Evolutionary conservation across 2,329 filamentous ascomycete species (phyloP).

Genomic region (Fusarium hainanense): DNA sequence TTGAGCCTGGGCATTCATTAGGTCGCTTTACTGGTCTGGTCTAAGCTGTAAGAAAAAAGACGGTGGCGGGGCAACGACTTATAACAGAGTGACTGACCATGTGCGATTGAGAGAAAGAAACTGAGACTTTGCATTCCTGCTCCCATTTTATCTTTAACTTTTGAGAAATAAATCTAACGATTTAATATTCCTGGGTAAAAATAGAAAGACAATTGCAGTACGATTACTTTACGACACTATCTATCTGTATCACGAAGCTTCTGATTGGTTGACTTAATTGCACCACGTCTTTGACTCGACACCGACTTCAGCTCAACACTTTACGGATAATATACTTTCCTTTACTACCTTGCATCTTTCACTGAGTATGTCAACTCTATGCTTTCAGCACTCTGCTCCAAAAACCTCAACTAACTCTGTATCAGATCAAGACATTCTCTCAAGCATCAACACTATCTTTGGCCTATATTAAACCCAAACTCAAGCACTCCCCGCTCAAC

Average conservation of each 20-base stretch:
- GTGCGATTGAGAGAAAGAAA: not conserved
- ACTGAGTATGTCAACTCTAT: conserved; percentile 7
- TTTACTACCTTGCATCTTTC: not conserved
- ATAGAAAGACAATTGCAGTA: not conserved
- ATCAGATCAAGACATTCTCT: conserved; percentile 14
- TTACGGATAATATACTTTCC: not conserved
- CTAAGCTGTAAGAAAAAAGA: conserved; percentile 41
- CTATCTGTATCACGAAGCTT: conserved; percentile 6
- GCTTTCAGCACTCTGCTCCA: not conserved
- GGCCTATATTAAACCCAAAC: no score
- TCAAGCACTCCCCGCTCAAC: not conserved
- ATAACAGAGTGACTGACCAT: conserved; percentile 47
- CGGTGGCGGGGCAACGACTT: conserved; percentile 63
- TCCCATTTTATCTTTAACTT: conserved; percentile 9
- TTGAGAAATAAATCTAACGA: conserved; percentile 1
- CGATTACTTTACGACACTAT: conserved; percentile 7
- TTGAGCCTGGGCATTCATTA: conserved; percentile 38
- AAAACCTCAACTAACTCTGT: conserved; percentile 6
- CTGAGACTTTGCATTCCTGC: conserved; percentile 29
- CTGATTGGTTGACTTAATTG: conserved; percentile 21
- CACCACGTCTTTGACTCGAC: conserved; percentile 15
- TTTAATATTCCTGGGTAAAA: conserved; percentile 3
- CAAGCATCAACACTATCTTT: not conserved
- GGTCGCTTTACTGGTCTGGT: conserved; percentile 2
- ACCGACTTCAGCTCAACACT: conserved; percentile 2